Evolutionary conservation across 768 basidiomycete genomes (phyloP).

Genomic region (Mrakia blollopis): DNA sequence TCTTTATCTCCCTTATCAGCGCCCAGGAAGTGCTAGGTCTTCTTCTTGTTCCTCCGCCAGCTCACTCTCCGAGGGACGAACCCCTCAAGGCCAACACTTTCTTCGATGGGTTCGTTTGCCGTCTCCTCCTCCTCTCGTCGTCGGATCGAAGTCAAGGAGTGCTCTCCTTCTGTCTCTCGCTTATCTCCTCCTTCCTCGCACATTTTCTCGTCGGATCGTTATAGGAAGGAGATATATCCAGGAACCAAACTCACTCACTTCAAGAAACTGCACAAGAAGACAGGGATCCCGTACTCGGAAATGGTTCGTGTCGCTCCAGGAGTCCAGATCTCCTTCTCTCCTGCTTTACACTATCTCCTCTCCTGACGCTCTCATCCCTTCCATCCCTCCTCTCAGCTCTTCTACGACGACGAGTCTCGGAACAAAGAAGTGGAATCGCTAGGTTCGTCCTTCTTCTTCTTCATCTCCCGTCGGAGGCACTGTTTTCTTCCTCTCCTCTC

Average conservation of each 20-base stretch:
- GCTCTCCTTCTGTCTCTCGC: no score
- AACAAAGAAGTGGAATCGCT: constrained; percentile 58
- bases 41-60: constrained; percentile 42
- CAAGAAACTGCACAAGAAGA: constrained; percentile 63
- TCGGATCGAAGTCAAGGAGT: no score
- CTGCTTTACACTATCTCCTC: not conserved
- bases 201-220: constrained; percentile 45
- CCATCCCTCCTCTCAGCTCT: constrained; percentile 43
- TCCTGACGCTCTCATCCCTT: not conserved
- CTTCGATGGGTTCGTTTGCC: constrained; percentile 42
- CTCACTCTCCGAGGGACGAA: constrained; percentile 35
- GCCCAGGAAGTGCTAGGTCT: constrained; percentile 66
- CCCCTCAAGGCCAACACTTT: constrained; percentile 43
- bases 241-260: constrained; percentile 81
- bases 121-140: not conserved
- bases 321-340: not conserved
- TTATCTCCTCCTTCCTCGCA: not conserved
- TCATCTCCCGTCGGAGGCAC: constrained; percentile 7
- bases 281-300: constrained; percentile 69
- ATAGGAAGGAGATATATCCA: constrained; percentile 38
- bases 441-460: constrained; percentile 44
- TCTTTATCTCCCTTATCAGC: constrained; percentile 46
- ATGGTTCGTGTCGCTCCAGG: constrained; percentile 54
- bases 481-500: not conserved
- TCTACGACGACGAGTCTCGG: constrained; percentile 67